Evolutionary conservation across 352 stramenopile species (phyloP).

Genomic region (Salisapilia sapeloensis): DNA sequence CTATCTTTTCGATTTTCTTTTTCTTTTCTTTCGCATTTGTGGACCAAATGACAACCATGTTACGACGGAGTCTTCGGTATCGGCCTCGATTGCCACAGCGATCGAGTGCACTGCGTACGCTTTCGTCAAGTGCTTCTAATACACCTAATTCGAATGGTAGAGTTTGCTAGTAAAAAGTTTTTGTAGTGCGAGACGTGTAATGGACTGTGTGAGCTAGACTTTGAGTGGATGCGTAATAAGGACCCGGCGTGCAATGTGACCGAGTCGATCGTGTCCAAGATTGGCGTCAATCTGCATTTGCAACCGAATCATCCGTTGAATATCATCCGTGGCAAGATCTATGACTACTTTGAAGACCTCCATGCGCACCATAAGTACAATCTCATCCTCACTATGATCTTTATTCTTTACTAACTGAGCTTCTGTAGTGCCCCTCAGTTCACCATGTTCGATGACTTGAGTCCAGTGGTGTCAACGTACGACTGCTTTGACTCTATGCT

Average conservation of each 20-base stretch:
- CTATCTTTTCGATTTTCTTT: too few species aligned
- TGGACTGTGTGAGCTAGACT: slow-evolving; percentile 8
- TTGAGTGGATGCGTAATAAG: slow-evolving; percentile 62
- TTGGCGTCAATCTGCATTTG: slow-evolving; percentile 77
- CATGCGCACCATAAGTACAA: slow-evolving; percentile 36
- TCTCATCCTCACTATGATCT: too few species aligned
- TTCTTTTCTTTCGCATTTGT: too few species aligned
- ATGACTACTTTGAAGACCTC: slow-evolving; percentile 76
- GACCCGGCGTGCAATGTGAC: slow-evolving; percentile 81
- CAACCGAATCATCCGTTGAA: slow-evolving; percentile 78
- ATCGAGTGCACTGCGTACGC: too few species aligned
- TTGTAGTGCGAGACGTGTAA: background rate
- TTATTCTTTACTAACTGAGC: background rate
- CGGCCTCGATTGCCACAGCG: too few species aligned
- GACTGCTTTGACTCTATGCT: slow-evolving; percentile 88
- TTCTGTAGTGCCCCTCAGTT: slow-evolving; percentile 47
- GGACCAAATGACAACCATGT: too few species aligned
- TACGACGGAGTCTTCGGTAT: too few species aligned
- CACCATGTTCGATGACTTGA: slow-evolving; percentile 72
- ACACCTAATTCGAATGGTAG: too few species aligned
- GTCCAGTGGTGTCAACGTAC: slow-evolving; percentile 72
- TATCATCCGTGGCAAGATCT: slow-evolving; percentile 89
- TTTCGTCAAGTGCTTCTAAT: too few species aligned
- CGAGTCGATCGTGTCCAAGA: slow-evolving; percentile 73
- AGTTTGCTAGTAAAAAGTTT: too few species aligned